Base-by-base conservation (phyloP, 192 early-diverging fungal genomes). In the Backusella macrospora region DNA sequence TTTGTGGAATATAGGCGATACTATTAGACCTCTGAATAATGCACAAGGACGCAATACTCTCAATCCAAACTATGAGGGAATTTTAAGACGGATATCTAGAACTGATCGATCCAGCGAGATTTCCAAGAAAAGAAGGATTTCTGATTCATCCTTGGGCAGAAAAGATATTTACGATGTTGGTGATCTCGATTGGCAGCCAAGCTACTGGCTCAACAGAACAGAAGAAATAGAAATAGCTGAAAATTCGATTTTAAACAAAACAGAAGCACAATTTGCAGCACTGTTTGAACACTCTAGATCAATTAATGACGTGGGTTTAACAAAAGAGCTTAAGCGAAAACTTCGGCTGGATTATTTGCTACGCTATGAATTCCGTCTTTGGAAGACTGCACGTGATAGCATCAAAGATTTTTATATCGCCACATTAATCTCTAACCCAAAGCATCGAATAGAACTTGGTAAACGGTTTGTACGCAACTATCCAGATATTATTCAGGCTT, bases 371-470 rank as follows among this genome's bases (percentile, higher is more conserved):
- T 75, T 90, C 63, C 90, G 92, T 71, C 85, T 98, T 59, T 98
- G 96, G 98, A 96, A 97, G 76, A 80, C 88, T 37, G 89, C 92
- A 16, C 88, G 96, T 64, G 86, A 84, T 52, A 81, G 87, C 16
- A 78, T 96, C 64, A 86, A 93, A 37, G 94, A 96, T 73, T 84
- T 99, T n/a, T 94, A 92, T 72, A 94, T 98, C 74, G 88, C 90
- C 5, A 93, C 96, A 6, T 76, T 97, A 72, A 89, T 96, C 73
- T 82, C 92, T 4, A 89, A 90, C 68, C 87, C 85, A 40, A 87
- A 91, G 52, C 96, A 90, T 82, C 96, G 95, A 77, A 90, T 82
- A 49, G 78, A 83, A 46, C 18, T 76, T 89, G 93, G 84, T 63
- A 76, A 88, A 1, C 86, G 92, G 4, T 97, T 95, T 85, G 90